These are phyloP conservation scores for Angomonas ambiguus DNA, from an alignment of 208 protist genomes.

Conservation along the genomic window DNA sequence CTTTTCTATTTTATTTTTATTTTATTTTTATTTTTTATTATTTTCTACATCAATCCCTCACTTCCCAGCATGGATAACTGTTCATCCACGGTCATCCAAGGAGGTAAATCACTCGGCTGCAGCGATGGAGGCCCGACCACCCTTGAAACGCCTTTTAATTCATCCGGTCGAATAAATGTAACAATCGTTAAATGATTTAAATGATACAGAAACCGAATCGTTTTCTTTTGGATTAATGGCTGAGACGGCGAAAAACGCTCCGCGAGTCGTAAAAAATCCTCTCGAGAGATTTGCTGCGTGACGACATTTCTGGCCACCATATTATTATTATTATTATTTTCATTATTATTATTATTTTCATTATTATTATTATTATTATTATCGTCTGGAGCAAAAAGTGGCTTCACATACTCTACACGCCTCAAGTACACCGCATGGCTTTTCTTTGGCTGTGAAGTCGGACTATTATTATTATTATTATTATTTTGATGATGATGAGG, in stretches of 20 bases:
- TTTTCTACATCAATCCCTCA: neutral
- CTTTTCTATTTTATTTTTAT: neutral
- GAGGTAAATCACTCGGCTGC: constrained; percentile 19
- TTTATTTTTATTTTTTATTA: neutral
- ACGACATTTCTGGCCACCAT: constrained; percentile 8
- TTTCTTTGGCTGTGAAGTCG: no score
- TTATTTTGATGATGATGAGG: neutral
- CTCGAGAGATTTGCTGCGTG: constrained; percentile 17
- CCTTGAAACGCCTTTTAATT: constrained; percentile 20
- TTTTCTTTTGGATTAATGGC: constrained; percentile 26
- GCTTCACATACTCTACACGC: constrained; percentile 18
- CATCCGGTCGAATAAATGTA: constrained; percentile 24
- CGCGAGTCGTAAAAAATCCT: constrained; percentile 18
- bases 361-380: neutral
- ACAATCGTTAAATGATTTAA: constrained; percentile 27
- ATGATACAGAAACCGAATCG: constrained; percentile 23
- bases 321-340: neutral
- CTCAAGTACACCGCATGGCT: constrained; percentile 24
- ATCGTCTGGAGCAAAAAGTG: neutral
- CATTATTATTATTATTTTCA: neutral
- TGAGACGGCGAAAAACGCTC: constrained; percentile 20
- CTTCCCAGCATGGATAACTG: neutral
- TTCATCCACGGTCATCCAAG: constrained; percentile 26
- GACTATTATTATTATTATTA: neutral
- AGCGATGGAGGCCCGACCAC: constrained; percentile 20